Percentiles rank a stretch among this genome's conserved stretches.
phyloP scores from a whole-genome alignment of 306 rosid genomes.

The Trifolium fragiferum region DNA sequence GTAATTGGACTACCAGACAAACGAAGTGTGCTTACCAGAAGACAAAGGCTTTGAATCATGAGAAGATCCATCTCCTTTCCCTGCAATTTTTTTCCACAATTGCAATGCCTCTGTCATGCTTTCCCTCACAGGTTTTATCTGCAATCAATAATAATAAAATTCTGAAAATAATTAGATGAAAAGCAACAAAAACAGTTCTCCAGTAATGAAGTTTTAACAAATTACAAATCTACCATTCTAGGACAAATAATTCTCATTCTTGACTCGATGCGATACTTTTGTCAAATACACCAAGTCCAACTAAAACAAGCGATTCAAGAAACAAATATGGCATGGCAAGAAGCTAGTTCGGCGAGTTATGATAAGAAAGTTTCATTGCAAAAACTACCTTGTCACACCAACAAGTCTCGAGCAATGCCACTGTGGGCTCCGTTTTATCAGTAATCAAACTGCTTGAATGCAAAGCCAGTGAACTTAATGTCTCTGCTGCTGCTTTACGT shows the following conservation, averaged over 20 bases:
- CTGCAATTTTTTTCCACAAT: slow-evolving; percentile 80
- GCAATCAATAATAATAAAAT: slow-evolving; percentile 42
- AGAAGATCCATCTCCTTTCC: slow-evolving; percentile 71
- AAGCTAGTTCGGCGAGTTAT: slow-evolving; percentile 29
- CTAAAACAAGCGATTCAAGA: not conserved
- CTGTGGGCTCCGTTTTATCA: slow-evolving; percentile 65
- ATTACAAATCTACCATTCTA: slow-evolving; percentile 19
- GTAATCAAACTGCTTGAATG: slow-evolving; percentile 75
- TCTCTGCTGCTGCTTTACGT: slow-evolving; percentile 98
- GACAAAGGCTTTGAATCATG: slow-evolving; percentile 60
- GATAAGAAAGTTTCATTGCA: slow-evolving; percentile 33
- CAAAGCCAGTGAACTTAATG: slow-evolving; percentile 70
- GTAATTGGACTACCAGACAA: slow-evolving; percentile 28
- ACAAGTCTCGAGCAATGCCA: slow-evolving; percentile 73
- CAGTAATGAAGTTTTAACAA: slow-evolving; percentile 24
- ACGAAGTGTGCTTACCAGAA: slow-evolving; percentile 51
- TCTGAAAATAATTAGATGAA: not conserved
- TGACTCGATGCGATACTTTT: slow-evolving; percentile 2
- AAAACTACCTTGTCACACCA: slow-evolving; percentile 95
- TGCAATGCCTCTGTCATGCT: slow-evolving; percentile 93
- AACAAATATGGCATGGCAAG: slow-evolving; percentile 15
- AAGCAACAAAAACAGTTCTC: slow-evolving; percentile 36
- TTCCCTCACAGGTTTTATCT: slow-evolving; percentile 96
- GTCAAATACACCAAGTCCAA: slow-evolving; percentile 20
- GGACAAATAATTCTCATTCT: slow-evolving; percentile 17